These are phyloP conservation scores for Polychytrium aggregatum DNA, from an alignment of 192 early-diverging fungal genomes.

Conservation along the genomic window DNA sequence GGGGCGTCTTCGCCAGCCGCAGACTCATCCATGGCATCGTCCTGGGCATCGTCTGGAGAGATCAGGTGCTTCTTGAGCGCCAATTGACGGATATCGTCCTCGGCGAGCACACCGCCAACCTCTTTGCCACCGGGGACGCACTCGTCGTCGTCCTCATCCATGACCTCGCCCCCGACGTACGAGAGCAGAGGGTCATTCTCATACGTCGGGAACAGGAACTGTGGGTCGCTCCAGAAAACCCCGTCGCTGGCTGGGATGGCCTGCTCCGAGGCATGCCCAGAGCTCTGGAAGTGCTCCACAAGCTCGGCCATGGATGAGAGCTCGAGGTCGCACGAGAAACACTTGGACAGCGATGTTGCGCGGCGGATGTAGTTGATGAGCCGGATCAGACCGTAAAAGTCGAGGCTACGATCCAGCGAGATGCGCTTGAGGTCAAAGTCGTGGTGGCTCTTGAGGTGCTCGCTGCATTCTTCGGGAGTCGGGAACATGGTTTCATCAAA, in stretches of 20 bases:
- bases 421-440: constrained; percentile 64
- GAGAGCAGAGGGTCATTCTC: constrained; percentile 80
- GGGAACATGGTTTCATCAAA: constrained; percentile 59
- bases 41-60: no score
- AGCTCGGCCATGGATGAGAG: constrained; percentile 38
- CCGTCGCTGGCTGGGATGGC: constrained; percentile 5
- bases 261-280: constrained; percentile 9
- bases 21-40: no score
- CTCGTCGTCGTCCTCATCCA: constrained; percentile 21
- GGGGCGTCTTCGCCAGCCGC: no score
- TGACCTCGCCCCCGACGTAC: constrained; percentile 55
- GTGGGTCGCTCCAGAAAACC: constrained; percentile 61
- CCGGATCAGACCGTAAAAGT: constrained; percentile 46
- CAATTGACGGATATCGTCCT: no score
- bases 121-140: neutral
- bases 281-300: constrained; percentile 43
- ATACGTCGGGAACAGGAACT: constrained; percentile 67
- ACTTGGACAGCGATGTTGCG: constrained; percentile 44
- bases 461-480: constrained; percentile 46
- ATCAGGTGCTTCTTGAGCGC: no score
- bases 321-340: constrained; percentile 54
- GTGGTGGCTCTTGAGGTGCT: constrained; percentile 66
- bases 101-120: no score
- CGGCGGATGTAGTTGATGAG: constrained; percentile 74
- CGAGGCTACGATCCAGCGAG: neutral